A percentile compares a stretch with the other conserved stretches of the same genome.
phyloP scores from a whole-genome alignment of 2,329 filamentous ascomycete genomes.

The Waltergamsia citrina region DNA sequence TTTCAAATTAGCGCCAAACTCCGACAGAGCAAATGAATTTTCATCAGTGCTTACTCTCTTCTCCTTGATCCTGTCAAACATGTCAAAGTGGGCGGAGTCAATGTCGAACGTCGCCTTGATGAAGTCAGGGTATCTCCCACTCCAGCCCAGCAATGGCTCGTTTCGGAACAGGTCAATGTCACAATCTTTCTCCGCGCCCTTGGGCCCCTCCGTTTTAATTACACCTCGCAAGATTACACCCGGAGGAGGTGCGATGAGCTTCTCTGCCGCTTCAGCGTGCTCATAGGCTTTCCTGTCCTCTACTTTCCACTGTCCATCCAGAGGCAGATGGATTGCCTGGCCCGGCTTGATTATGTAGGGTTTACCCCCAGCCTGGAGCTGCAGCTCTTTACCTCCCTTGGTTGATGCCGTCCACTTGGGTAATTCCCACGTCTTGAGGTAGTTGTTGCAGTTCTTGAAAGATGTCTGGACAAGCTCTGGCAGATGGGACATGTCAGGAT shows the following conservation, averaged over 20 bases:
- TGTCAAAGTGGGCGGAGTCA: slow-evolving; percentile 14
- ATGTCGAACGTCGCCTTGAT: slow-evolving; percentile 17
- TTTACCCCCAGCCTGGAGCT: slow-evolving; percentile 2
- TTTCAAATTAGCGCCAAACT: background rate
- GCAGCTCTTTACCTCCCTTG: slow-evolving; percentile 9
- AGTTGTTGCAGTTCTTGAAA: slow-evolving; percentile 18
- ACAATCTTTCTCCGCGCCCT: slow-evolving; percentile 6
- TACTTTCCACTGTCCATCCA: slow-evolving; percentile 9
- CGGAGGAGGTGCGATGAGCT: slow-evolving; percentile 11
- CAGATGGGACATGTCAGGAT: slow-evolving; percentile 10
- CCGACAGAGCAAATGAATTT: background rate
- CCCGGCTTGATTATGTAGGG: slow-evolving; percentile 2
- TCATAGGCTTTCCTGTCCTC: slow-evolving; percentile 5
- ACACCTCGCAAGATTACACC: slow-evolving; percentile 13
- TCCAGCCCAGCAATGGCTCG: slow-evolving; percentile 17
- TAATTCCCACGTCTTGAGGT: slow-evolving; percentile 17
- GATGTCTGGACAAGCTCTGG: slow-evolving; percentile 15
- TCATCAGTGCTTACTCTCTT: background rate
- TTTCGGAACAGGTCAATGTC: slow-evolving; percentile 15
- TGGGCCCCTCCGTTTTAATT: slow-evolving; percentile 4
- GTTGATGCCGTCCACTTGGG: slow-evolving; percentile 13
- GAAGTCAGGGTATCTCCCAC: slow-evolving; percentile 13
- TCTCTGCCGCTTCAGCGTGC: slow-evolving; percentile 1
- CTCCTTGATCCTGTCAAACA: slow-evolving; percentile 12
- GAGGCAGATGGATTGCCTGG: slow-evolving; percentile 12